These are phyloP conservation scores for Trichopus zeylanicus DNA, from an alignment of 116 monocot genomes.

Conservation along the genomic window DNA sequence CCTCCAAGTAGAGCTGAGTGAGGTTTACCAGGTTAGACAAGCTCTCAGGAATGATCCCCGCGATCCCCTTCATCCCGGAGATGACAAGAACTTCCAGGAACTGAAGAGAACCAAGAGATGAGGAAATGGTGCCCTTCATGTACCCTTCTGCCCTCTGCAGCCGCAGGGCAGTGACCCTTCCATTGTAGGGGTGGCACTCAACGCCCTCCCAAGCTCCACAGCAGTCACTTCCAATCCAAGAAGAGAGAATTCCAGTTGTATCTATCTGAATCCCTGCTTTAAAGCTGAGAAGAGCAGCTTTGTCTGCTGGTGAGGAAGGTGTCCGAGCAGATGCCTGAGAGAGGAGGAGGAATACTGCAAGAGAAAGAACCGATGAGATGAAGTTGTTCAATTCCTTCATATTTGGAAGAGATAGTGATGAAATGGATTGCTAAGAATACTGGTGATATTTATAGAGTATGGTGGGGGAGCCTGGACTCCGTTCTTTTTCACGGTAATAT, in stretches of 20 bases:
- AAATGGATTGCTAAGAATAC: background rate
- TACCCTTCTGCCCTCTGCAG: conserved; percentile 23
- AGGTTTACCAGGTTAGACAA: conserved; percentile 39
- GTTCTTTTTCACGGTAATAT: conserved; percentile 20
- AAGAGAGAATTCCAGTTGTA: conserved; percentile 64
- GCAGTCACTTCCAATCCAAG: conserved; percentile 55
- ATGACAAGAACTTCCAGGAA: conserved; percentile 51
- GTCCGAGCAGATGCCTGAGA: background rate
- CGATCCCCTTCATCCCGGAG: conserved; percentile 61
- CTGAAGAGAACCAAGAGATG: conserved; percentile 44
- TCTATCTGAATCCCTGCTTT: conserved; percentile 56
- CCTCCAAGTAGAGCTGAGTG: conserved; percentile 71
- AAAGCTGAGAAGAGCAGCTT: conserved; percentile 56
- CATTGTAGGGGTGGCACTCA: conserved; percentile 47
- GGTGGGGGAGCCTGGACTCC: background rate
- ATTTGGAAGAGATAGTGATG: background rate
- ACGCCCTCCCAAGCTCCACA: conserved; percentile 77
- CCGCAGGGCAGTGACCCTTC: conserved; percentile 43
- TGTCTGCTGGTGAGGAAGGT: conserved; percentile 38
- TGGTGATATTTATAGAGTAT: conserved; percentile 14
- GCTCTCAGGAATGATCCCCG: conserved; percentile 43
- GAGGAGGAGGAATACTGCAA: background rate
- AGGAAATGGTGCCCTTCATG: conserved; percentile 69
- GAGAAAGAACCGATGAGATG: background rate
- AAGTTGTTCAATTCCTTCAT: background rate